Evolutionary conservation across 805 yeast genomes (phyloP).

Genomic region (Barnettozyma californica): DNA sequence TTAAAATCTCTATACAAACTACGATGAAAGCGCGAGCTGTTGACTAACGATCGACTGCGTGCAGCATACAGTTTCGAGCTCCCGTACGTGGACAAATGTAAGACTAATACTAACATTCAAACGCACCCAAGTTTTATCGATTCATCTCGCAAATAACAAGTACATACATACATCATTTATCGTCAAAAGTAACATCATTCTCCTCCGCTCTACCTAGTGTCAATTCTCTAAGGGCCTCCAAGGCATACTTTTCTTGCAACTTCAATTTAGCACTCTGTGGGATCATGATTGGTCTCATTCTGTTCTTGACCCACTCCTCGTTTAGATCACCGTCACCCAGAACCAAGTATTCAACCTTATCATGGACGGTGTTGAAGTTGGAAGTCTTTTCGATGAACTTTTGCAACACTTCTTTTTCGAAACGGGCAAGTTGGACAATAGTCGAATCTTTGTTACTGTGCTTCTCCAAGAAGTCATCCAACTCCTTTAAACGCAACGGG

Average conservation of each 20-base stretch:
- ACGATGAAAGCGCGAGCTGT: background rate
- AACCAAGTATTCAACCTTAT: conserved; percentile 13
- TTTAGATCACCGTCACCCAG: conserved; percentile 20
- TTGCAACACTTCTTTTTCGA: conserved; percentile 14
- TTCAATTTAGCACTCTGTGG: conserved; percentile 7
- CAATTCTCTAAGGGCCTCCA: conserved; percentile 3
- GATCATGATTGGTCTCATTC: conserved; percentile 20
- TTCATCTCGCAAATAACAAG: too few relatives aligned
- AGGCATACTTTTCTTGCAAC: conserved; percentile 9
- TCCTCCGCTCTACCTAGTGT: conserved; percentile 7
- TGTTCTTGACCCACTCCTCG: conserved; percentile 20
- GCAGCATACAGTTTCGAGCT: background rate
- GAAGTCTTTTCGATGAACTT: conserved; percentile 7
- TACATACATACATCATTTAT: background rate
- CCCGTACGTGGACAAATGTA: background rate
- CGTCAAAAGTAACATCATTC: conserved; percentile 6
- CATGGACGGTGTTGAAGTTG: conserved; percentile 6
- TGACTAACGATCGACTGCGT: background rate
- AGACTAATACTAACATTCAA: background rate
- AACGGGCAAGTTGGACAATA: conserved; percentile 14
- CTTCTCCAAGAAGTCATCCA: conserved; percentile 6
- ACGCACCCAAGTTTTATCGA: too few relatives aligned
- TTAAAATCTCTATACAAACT: background rate
- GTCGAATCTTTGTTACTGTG: conserved; percentile 9
- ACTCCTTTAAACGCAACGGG: conserved; percentile 1